Base-by-base conservation (phyloP, 78 protist genomes). In the Dictyostelium purpureum region DNA sequence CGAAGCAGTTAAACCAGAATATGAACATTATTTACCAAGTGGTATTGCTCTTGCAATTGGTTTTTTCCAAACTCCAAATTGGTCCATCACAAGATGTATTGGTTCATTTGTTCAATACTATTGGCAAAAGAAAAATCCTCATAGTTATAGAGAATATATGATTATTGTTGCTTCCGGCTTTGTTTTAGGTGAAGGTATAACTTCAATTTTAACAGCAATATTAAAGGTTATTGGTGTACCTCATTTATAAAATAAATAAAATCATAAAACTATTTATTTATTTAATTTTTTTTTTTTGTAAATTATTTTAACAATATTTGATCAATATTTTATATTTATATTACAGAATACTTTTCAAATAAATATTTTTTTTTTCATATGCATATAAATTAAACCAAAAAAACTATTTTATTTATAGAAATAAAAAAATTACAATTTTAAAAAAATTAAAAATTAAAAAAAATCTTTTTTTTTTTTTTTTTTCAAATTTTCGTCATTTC, bases 171-270 rank as follows among this genome's bases (percentile, higher is more conserved):
- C 97, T 42, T 89, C 95, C 16, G 97, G 97, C 47, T 82, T 96
- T 9, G 97, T 96, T 31, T 61, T 96, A 21, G 97, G 97, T 61
- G 97, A 96, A 61, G 97, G 97, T 81, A 67, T 96, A 56, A 87
- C 88, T 10, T 94, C 96, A 33, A 96, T 96, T 19, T 19, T 88
- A 2, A 83, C 95, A 9, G 95, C 96, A 56, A 3, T 75, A 33
- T 31, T 75, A 47, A 52, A 24, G 6, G 19, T 51, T 10, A 7
- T 38, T 31, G 35, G 35, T 7, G 81, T 75, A 38, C 81, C 81
- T 38, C 81, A 51, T 38, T 66, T 14, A 11, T 66, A 33, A 66
- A 43, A 43, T 43, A 43, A 43, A n/a, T n/a, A n/a, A n/a, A n/a
- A n/a, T n/a, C n/a, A n/a, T n/a, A n/a, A n/a, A n/a, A n/a, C n/a